These are phyloP conservation scores for Podaxis sp. DNA, from an alignment of 768 basidiomycete genomes.

Conservation along the genomic window DNA sequence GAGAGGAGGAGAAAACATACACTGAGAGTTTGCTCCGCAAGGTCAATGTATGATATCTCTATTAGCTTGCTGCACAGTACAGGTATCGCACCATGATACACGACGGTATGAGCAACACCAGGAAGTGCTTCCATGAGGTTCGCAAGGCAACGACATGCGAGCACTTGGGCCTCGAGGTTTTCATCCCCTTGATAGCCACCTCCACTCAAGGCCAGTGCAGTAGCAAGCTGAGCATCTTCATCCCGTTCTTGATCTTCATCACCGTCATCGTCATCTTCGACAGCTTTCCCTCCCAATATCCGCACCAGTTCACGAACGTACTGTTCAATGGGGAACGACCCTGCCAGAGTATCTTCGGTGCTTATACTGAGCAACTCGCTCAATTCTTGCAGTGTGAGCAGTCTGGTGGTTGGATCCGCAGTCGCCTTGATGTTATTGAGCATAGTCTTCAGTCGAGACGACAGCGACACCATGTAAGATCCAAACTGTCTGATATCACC, in stretches of 20 bases:
- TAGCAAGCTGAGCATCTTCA: conserved; percentile 86
- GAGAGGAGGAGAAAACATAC: conserved; percentile 48
- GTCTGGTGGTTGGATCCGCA: conserved; percentile 80
- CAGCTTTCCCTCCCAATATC: conserved; percentile 80
- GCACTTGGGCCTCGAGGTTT: conserved; percentile 88
- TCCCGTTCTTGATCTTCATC: conserved; percentile 65
- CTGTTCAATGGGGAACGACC: conserved; percentile 91
- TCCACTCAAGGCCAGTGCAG: conserved; percentile 79
- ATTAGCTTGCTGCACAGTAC: conserved; percentile 96
- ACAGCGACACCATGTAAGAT: conserved; percentile 89
- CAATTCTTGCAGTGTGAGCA: conserved; percentile 89
- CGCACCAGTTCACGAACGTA: conserved; percentile 91
- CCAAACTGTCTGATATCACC: conserved; percentile 82
- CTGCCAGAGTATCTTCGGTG: conserved; percentile 94
- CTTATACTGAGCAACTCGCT: conserved; percentile 94
- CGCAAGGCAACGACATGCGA: conserved; percentile 94
- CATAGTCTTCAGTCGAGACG: conserved; percentile 85
- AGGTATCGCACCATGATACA: conserved; percentile 97
- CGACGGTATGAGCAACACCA: conserved; percentile 94
- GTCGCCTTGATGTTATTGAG: conserved; percentile 82
- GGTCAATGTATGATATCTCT: conserved; percentile 96
- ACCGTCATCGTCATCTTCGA: conserved; percentile 63
- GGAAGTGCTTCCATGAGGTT: conserved; percentile 99
- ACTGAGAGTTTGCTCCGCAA: conserved; percentile 96
- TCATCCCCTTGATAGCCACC: conserved; percentile 77